Conservation (phyloP, 2,329 filamentous ascomycete species). For the Domatiomyces globalis region DNA sequence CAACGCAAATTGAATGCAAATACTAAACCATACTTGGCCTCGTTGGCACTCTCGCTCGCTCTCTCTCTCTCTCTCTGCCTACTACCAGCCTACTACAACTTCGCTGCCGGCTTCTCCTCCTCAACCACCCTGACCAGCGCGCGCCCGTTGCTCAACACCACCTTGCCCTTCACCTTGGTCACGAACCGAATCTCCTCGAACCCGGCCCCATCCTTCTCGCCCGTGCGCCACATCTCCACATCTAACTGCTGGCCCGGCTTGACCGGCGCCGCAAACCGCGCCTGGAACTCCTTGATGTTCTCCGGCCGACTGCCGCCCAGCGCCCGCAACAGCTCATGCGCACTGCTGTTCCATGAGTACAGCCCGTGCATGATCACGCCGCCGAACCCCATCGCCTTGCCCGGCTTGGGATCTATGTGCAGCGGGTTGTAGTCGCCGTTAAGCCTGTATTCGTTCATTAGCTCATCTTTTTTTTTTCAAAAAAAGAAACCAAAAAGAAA, state of each 20-base stretch:
- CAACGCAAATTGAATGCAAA: no score
- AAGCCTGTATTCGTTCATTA: slow-evolving; percentile 37
- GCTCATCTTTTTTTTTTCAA: background rate
- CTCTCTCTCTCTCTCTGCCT: no score
- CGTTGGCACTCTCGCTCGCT: no score
- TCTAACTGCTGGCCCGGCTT: slow-evolving; percentile 69
- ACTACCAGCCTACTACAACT: background rate
- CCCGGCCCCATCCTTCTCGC: slow-evolving; percentile 43
- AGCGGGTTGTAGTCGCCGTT: slow-evolving; percentile 94
- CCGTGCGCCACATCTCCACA: slow-evolving; percentile 68
- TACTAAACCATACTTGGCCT: no score
- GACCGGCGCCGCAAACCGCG: slow-evolving; percentile 73
- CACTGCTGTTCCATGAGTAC: slow-evolving; percentile 71
- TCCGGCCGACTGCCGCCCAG: slow-evolving; percentile 64
- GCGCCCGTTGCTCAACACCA: slow-evolving; percentile 74
- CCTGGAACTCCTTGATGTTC: slow-evolving; percentile 79
- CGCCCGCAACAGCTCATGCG: slow-evolving; percentile 56
- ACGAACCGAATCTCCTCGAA: slow-evolving; percentile 77
- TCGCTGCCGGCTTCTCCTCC: background rate
- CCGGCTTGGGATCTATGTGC: slow-evolving; percentile 73
- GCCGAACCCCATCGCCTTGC: slow-evolving; percentile 79
- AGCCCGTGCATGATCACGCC: slow-evolving; percentile 81
- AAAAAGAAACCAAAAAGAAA: background rate
- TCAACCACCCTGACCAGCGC: slow-evolving; percentile 55
- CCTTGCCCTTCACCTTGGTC: slow-evolving; percentile 66